Evolutionary conservation across 176 grass and related monocot genomes (phyloP).

Genomic region (bread wheat (Triticum aestivum)): IWGSC_CS_RefSeq_v2.1 NC_057808.1:101001073-101001572

Average conservation of each 20-base stretch:
- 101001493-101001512: conserved; percentile 30
- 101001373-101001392: conserved; percentile 34
- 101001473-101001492: conserved; percentile 14
- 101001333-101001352: conserved; percentile 39
- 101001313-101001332: conserved; percentile 37
- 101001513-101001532: not conserved
- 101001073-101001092: conserved; percentile 55
- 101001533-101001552: conserved; percentile 1
- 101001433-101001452: conserved; percentile 6
- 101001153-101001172: conserved; percentile 50
- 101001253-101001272: conserved; percentile 17
- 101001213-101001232: conserved; percentile 52
- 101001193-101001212: conserved; percentile 47
- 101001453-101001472: conserved; percentile 49
- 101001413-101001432: conserved; percentile 18
- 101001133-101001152: conserved; percentile 55
- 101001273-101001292: conserved; percentile 38
- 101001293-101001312: conserved; percentile 39
- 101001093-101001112: conserved; percentile 52
- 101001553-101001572: conserved; percentile 22
- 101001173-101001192: conserved; percentile 44
- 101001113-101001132: conserved; percentile 50
- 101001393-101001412: conserved; percentile 25
- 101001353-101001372: conserved; percentile 1
- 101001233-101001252: conserved; percentile 24